These are phyloP conservation scores for Takashimella koratensis DNA, from an alignment of 1,284 basidiomycete species.

Conservation along the genomic window DNA sequence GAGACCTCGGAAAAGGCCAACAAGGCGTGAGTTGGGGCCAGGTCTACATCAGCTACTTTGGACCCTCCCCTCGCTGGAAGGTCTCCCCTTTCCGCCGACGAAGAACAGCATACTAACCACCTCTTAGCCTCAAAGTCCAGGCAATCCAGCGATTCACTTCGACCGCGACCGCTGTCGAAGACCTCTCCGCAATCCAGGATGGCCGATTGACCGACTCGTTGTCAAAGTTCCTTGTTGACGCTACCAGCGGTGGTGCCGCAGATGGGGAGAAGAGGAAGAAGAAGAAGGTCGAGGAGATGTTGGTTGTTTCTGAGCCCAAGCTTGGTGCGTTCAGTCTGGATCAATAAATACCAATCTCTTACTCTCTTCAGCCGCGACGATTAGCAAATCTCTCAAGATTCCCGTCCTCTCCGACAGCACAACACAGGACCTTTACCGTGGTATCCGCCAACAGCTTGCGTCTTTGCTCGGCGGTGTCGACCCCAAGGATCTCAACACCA, in stretches of 20 bases:
- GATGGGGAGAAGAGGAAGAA: constrained; percentile 54
- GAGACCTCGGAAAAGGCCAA: constrained; percentile 85
- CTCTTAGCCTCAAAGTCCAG: constrained; percentile 82
- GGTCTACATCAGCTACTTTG: too few species aligned
- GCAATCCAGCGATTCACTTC: constrained; percentile 95
- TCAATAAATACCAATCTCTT: constrained; percentile 2
- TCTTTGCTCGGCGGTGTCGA: constrained; percentile 83
- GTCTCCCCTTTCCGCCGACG: neutral
- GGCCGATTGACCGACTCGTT: constrained; percentile 90
- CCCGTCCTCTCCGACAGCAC: constrained; percentile 69
- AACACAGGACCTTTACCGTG: constrained; percentile 84
- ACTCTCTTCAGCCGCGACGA: constrained; percentile 62
- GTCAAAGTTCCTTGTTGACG: constrained; percentile 88
- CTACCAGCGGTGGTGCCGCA: constrained; percentile 59
- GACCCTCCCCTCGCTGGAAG: constrained; percentile 6
- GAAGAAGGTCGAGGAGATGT: constrained; percentile 74
- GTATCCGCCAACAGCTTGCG: constrained; percentile 85
- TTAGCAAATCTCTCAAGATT: constrained; percentile 91
- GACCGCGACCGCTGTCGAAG: constrained; percentile 97
- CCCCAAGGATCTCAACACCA: constrained; percentile 93
- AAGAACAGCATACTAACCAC: too few species aligned
- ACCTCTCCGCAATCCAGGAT: constrained; percentile 86
- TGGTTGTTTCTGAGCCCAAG: constrained; percentile 86
- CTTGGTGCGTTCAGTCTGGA: constrained; percentile 61
- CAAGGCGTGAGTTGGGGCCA: constrained; percentile 79